These are phyloP conservation scores for Cystobasidium tubakii DNA, from an alignment of 768 basidiomycete species.

Conservation along the genomic window DNA sequence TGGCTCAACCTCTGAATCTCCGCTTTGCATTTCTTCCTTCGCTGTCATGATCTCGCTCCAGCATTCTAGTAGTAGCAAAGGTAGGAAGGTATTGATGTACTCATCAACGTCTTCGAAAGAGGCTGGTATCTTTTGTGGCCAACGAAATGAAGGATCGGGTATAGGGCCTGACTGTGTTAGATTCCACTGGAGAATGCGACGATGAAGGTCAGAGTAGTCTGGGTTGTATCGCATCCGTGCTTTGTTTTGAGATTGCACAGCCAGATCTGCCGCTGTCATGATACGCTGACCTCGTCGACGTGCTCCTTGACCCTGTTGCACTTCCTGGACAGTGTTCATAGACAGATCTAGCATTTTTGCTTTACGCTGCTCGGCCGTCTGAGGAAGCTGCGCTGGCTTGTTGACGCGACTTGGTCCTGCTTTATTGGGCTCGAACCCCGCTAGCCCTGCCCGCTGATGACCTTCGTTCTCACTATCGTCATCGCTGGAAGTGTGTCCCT, in stretches of 20 bases:
- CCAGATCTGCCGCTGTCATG: slow-evolving; percentile 30
- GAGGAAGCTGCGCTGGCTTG: background rate
- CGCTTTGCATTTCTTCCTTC: slow-evolving; percentile 59
- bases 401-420: background rate
- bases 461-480: slow-evolving; percentile 33
- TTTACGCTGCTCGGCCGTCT: slow-evolving; percentile 25
- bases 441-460: slow-evolving; percentile 1
- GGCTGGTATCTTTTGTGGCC: slow-evolving; percentile 51
- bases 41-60: slow-evolving; percentile 81
- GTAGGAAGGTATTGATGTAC: slow-evolving; percentile 72
- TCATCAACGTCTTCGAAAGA: slow-evolving; percentile 61
- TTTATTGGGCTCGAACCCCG: slow-evolving; percentile 23
- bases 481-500: slow-evolving; percentile 20
- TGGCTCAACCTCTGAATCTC: slow-evolving; percentile 52
- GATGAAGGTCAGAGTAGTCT: slow-evolving; percentile 71
- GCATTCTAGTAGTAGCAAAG: slow-evolving; percentile 76
- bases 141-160: slow-evolving; percentile 54
- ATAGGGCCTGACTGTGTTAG: slow-evolving; percentile 63
- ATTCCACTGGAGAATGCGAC: slow-evolving; percentile 75
- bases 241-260: slow-evolving; percentile 36
- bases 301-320: background rate
- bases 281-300: slow-evolving; percentile 21
- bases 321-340: background rate
- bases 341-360: slow-evolving; percentile 24
- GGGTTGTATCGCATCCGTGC: slow-evolving; percentile 67